These are phyloP conservation scores for Serendipita sp. DNA, from an alignment of 1,284 basidiomycete genomes.

Conservation along the genomic window DNA sequence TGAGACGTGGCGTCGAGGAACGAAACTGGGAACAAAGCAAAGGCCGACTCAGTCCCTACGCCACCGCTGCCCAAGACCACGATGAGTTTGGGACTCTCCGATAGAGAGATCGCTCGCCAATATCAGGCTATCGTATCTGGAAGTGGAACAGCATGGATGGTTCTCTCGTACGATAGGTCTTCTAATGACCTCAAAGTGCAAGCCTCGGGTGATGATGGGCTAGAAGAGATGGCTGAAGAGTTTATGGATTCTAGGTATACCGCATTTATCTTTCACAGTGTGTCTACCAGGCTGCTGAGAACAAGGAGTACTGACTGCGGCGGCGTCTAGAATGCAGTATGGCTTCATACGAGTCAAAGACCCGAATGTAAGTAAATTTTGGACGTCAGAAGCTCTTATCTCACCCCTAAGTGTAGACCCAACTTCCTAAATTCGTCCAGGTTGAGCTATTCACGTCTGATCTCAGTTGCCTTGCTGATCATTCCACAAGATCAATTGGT, in stretches of 20 bases:
- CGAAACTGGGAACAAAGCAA: background rate
- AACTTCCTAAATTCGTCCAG: conserved; percentile 86
- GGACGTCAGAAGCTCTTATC: conserved; percentile 6
- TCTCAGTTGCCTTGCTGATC: background rate
- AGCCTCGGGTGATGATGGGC: conserved; percentile 64
- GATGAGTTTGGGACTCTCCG: background rate
- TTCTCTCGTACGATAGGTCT: conserved; percentile 76
- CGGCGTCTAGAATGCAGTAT: conserved; percentile 66
- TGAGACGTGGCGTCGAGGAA: background rate
- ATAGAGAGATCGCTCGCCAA: conserved; percentile 49
- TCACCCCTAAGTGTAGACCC: conserved; percentile 34
- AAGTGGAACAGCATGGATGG: conserved; percentile 68
- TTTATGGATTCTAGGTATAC: conserved; percentile 81
- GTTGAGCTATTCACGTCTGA: conserved; percentile 23
- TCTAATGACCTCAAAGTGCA: conserved; percentile 87
- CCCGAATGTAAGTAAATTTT: conserved; percentile 47
- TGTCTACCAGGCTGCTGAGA: background rate
- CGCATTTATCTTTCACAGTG: background rate
- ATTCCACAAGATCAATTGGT: conserved; percentile 53
- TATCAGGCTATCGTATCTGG: conserved; percentile 71
- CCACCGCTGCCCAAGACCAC: background rate
- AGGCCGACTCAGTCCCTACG: background rate
- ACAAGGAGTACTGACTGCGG: conserved; percentile 8
- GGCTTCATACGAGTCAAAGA: conserved; percentile 84
- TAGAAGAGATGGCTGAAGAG: conserved; percentile 87